Conservation (phyloP, 108 stramenopile genomes). For the Ochromonas danica region DNA sequence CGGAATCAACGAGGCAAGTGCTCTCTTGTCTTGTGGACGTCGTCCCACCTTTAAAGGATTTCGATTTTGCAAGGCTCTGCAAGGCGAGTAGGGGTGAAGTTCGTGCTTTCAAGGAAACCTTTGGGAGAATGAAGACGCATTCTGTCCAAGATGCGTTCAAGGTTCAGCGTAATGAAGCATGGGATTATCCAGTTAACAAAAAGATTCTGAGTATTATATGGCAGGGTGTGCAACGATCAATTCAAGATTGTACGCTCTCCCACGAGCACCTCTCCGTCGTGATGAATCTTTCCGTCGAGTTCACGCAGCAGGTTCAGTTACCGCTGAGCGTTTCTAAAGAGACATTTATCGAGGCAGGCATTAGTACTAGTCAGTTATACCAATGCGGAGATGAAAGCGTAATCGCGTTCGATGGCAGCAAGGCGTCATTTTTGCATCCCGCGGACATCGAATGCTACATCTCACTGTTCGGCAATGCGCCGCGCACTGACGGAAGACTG, state of each 20-base stretch:
- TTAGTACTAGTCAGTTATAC: neutral
- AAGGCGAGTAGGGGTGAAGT: neutral
- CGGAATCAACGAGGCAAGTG: neutral
- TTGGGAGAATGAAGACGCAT: neutral
- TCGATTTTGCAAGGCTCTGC: neutral
- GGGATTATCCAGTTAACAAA: neutral
- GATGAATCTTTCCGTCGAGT: neutral
- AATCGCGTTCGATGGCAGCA: neutral
- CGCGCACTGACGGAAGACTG: slow-evolving; percentile 1
- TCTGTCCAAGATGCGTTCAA: neutral
- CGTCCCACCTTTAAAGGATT: neutral
- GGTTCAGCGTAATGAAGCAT: neutral
- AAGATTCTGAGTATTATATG: neutral
- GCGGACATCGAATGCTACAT: slow-evolving; percentile 11
- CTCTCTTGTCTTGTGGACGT: neutral
- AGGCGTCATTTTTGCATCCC: slow-evolving; percentile 1
- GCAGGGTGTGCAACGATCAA: neutral
- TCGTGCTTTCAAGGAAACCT: neutral
- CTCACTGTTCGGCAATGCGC: slow-evolving; percentile 11
- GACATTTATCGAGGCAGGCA: neutral
- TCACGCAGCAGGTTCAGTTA: neutral
- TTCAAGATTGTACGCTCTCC: neutral
- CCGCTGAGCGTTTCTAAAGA: neutral
- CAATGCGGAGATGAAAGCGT: neutral
- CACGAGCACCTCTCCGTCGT: neutral